Percentiles rank a stretch among this genome's conserved stretches.
Evolutionary conservation across 257 asterid genomes (phyloP).

Genomic region (Nicotiana tabacum): DNA sequence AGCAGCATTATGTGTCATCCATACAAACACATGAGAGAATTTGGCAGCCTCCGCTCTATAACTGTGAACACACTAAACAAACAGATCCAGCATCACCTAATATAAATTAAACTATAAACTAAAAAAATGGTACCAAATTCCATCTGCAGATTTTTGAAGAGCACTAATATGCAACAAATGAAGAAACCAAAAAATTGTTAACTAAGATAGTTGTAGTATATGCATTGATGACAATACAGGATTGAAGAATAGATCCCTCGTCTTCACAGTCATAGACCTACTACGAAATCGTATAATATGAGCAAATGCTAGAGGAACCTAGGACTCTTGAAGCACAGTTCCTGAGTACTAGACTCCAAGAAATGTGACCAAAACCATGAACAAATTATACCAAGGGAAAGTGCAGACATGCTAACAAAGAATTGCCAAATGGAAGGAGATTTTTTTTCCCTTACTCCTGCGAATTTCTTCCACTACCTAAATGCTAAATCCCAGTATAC

Average conservation of each 20-base stretch:
- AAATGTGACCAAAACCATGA: not conserved
- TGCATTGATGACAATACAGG: not conserved
- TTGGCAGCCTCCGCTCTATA: not conserved
- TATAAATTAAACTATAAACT: not conserved
- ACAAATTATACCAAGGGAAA: not conserved
- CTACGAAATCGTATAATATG: not conserved
- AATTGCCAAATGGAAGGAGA: not conserved
- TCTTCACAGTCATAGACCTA: not conserved
- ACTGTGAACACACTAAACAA: not conserved
- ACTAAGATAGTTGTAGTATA: not conserved
- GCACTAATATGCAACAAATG: not conserved
- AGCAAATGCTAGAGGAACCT: not conserved
- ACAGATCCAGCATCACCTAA: not conserved
- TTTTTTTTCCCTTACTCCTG: not conserved
- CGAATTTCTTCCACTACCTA: not conserved
- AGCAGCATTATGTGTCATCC: not conserved
- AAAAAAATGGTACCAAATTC: not conserved
- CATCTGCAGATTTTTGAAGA: not conserved
- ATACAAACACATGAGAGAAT: not conserved
- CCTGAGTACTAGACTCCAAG: not conserved
- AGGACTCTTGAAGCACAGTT: not conserved
- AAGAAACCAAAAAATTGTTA: not conserved
- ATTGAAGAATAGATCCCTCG: not conserved
- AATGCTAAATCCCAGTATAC: not conserved
- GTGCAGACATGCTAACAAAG: not conserved